phyloP scores from a whole-genome alignment of 2,329 filamentous ascomycete genomes.

The Pseudocercospora vitis region DNA sequence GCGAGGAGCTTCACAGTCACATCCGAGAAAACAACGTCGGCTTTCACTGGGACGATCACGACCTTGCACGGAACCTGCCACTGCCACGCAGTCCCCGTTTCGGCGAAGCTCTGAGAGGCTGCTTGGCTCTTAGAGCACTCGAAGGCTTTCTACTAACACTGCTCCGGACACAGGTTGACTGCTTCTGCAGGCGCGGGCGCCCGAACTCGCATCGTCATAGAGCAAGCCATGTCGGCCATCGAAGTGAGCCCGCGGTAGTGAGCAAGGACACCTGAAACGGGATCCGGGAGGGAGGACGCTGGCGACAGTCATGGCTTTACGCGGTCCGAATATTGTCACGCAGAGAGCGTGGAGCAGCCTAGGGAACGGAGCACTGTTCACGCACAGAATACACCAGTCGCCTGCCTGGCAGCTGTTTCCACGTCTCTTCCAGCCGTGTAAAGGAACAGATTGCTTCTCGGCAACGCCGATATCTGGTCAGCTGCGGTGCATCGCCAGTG shows the following conservation, averaged over 20 bases:
- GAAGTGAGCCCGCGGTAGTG: slow-evolving; percentile 8
- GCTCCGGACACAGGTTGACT: background rate
- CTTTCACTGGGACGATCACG: background rate
- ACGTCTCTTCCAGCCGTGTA: background rate
- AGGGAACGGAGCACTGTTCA: slow-evolving; percentile 39
- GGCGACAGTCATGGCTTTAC: slow-evolving; percentile 22
- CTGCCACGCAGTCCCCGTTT: too few relatives aligned
- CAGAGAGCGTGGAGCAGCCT: slow-evolving; percentile 37
- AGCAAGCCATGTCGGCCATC: slow-evolving; percentile 8
- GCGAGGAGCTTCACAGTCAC: background rate
- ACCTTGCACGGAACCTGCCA: background rate
- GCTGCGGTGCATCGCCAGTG: slow-evolving; percentile 24
- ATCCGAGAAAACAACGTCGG: background rate
- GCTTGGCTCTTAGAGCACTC: background rate
- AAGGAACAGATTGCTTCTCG: background rate
- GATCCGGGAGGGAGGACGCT: background rate
- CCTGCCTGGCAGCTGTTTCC: background rate
- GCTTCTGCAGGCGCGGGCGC: slow-evolving; percentile 7
- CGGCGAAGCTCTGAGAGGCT: too few relatives aligned
- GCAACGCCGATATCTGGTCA: slow-evolving; percentile 6
- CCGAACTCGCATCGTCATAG: slow-evolving; percentile 18
- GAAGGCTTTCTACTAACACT: background rate
- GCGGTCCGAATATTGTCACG: slow-evolving; percentile 27
- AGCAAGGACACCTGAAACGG: background rate
- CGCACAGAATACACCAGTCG: slow-evolving; percentile 34